These are phyloP conservation scores for Phytophthora palmivora DNA, from an alignment of 352 stramenopile species.

Conservation along the genomic window DNA sequence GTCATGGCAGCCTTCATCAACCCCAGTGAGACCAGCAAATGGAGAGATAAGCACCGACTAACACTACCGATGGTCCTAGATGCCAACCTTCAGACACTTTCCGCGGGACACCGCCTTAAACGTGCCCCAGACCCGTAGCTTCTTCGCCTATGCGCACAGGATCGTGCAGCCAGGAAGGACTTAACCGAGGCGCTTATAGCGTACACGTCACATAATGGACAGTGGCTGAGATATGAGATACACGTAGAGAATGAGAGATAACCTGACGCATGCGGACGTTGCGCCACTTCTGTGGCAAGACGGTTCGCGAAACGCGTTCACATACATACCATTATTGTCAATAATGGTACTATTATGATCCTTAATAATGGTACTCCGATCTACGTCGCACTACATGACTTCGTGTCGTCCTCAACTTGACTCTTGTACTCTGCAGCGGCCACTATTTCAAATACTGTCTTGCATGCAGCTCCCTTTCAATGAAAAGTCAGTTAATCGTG, in stretches of 20 bases:
- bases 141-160: conserved; percentile 8
- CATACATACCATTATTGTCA: too few relatives aligned
- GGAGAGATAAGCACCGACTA: background rate
- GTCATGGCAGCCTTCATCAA: conserved; percentile 10
- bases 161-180: conserved; percentile 5
- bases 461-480: too few relatives aligned
- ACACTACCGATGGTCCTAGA: conserved; percentile 4
- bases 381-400: too few relatives aligned
- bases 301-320: conserved; percentile 1
- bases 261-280: background rate
- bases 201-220: conserved; percentile 8
- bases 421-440: too few relatives aligned
- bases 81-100: conserved; percentile 17
- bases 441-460: too few relatives aligned
- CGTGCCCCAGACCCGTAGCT: conserved; percentile 8
- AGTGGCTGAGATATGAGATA: conserved; percentile 8
- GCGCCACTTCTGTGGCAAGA: background rate
- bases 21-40: conserved; percentile 1
- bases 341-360: too few relatives aligned
- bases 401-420: too few relatives aligned
- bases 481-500: too few relatives aligned
- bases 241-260: conserved; percentile 1
- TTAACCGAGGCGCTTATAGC: conserved; percentile 6
- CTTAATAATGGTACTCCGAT: too few relatives aligned
- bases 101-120: conserved; percentile 8